Evolutionary conservation across 1,139 yeast genomes (phyloP).

Genomic region (Blastobotrys capitulatus): DNA sequence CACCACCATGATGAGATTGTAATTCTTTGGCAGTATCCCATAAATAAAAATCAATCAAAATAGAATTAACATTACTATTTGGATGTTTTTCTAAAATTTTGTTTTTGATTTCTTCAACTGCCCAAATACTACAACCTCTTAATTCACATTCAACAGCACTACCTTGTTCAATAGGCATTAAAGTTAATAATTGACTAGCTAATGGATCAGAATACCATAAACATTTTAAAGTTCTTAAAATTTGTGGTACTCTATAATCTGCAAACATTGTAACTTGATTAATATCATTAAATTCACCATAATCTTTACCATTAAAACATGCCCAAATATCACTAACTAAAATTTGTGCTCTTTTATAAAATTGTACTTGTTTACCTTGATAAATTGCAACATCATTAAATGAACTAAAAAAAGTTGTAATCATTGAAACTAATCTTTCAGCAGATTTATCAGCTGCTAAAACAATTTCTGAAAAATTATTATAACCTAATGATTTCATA

Average conservation of each 20-base stretch:
- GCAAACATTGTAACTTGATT: constrained; percentile 42
- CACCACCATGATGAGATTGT: constrained; percentile 26
- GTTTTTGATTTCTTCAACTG: constrained; percentile 35
- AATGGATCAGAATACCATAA: constrained; percentile 32
- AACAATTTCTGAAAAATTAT: constrained; percentile 27
- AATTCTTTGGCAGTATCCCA: constrained; percentile 42
- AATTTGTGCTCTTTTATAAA: constrained; percentile 40
- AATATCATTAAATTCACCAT: constrained; percentile 37
- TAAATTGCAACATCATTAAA: constrained; percentile 34
- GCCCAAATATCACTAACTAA: constrained; percentile 42
- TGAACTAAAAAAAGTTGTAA: constrained; percentile 29
- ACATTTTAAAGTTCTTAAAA: constrained; percentile 35
- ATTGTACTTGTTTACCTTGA: constrained; percentile 27
- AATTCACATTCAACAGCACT: constrained; percentile 36
- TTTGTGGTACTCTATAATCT: constrained; percentile 43
- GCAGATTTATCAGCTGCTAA: constrained; percentile 31
- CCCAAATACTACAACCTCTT: constrained; percentile 39
- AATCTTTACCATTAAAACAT: constrained; percentile 35
- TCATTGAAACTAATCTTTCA: constrained; percentile 27
- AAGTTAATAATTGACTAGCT: constrained; percentile 19
- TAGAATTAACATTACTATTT: constrained; percentile 30
- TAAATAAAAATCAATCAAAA: constrained; percentile 38
- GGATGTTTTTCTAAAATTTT: constrained; percentile 24
- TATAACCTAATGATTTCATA: constrained; percentile 17
- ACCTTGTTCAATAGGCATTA: constrained; percentile 27